A percentile compares a stretch with the other conserved stretches of the same genome.
These are phyloP conservation scores for Vaccinium myrtillus DNA, from an alignment of 148 eudicot species.

Conservation along the genomic window DNA sequence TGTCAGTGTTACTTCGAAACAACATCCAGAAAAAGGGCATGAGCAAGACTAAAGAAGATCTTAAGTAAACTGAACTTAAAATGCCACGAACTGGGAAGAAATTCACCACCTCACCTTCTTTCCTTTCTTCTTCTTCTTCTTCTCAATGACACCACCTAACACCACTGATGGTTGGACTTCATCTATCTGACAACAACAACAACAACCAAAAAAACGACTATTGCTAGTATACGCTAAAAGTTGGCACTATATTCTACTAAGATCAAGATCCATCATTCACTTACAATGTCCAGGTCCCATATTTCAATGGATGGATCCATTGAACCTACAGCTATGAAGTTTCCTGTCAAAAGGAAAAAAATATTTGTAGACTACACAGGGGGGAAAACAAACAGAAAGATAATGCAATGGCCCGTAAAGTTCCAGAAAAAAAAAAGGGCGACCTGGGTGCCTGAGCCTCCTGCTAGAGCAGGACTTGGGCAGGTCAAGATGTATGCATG, in stretches of 20 bases:
- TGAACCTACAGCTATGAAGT: conserved; percentile 88
- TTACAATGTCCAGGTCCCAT: conserved; percentile 93
- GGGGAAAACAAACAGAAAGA: background rate
- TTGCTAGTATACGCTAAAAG: background rate
- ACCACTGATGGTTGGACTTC: conserved; percentile 73
- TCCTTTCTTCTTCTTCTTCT: conserved; percentile 53
- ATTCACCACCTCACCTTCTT: conserved; percentile 61
- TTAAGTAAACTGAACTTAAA: conserved; percentile 3
- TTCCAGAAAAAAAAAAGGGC: background rate
- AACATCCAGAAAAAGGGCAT: background rate
- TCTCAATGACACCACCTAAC: conserved; percentile 69
- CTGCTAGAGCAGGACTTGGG: background rate
- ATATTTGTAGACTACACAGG: background rate
- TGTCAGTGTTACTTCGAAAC: background rate
- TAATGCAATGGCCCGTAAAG: background rate
- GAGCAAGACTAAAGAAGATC: background rate
- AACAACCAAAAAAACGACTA: background rate
- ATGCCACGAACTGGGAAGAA: background rate
- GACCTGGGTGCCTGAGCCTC: background rate
- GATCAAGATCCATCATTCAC: conserved; percentile 22
- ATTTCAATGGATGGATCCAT: conserved; percentile 95
- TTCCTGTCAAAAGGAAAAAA: conserved; percentile 47
- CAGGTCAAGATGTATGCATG: background rate
- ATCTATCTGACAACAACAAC: conserved; percentile 56
- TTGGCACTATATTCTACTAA: background rate